A percentile compares a stretch with the other conserved stretches of the same genome.
These are phyloP conservation scores for Xylariaceae sp. DNA, from an alignment of 2,329 filamentous ascomycete genomes.

Conservation along the genomic window DNA sequence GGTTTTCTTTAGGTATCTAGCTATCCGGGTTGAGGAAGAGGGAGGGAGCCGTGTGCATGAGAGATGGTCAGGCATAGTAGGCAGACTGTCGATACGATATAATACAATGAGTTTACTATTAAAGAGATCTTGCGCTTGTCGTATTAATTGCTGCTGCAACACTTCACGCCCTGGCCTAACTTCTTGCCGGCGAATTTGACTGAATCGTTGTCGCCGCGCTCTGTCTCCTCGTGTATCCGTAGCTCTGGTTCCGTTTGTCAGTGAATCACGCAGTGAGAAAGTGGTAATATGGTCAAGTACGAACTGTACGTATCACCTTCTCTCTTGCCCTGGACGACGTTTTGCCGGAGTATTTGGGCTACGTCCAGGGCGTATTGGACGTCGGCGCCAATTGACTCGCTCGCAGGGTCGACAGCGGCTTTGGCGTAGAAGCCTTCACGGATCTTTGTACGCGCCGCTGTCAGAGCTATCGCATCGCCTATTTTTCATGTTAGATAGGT, in stretches of 20 bases:
- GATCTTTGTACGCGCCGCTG: slow-evolving; percentile 66
- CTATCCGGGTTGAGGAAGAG: slow-evolving; percentile 2
- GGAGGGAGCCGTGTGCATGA: slow-evolving; percentile 4
- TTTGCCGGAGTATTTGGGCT: slow-evolving; percentile 70
- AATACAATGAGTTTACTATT: slow-evolving; percentile 23
- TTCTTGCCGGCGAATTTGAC: slow-evolving; percentile 58
- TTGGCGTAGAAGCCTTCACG: slow-evolving; percentile 69
- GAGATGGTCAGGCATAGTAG: slow-evolving; percentile 19
- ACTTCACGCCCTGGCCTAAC: slow-evolving; percentile 24
- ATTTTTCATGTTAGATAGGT: slow-evolving; percentile 1
- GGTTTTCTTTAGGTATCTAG: slow-evolving; percentile 14
- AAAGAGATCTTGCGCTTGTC: not conserved
- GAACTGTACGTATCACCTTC: slow-evolving; percentile 55
- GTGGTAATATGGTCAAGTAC: slow-evolving; percentile 29
- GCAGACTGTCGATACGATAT: slow-evolving; percentile 29
- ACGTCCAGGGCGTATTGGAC: slow-evolving; percentile 79
- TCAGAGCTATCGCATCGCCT: slow-evolving; percentile 68
- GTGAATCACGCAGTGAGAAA: not conserved
- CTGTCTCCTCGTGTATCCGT: slow-evolving; percentile 83
- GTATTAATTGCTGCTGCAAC: slow-evolving; percentile 23
- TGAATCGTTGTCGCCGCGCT: slow-evolving; percentile 88
- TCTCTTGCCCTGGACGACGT: slow-evolving; percentile 77
- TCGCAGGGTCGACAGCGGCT: slow-evolving; percentile 50
- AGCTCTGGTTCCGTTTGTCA: slow-evolving; percentile 52
- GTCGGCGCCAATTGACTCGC: slow-evolving; percentile 55